Base-by-base conservation (phyloP, 768 basidiomycete species). In the Vishniacozyma victoriae region DNA sequence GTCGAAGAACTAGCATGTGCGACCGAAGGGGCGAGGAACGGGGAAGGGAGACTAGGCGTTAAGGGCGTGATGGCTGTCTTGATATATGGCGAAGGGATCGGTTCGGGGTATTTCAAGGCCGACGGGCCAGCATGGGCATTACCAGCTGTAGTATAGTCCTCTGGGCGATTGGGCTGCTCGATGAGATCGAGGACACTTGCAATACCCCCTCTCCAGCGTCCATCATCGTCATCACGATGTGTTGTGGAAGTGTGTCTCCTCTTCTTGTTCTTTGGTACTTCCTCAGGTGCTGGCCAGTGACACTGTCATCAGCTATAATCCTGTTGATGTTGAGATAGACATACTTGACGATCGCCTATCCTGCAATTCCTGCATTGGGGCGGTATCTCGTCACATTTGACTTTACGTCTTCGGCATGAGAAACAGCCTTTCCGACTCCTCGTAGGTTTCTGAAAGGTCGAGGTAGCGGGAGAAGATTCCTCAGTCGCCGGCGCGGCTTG, bases 341-440 rank as follows among this genome's bases (percentile, higher is more conserved):
- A 42, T 35, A 55, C 54, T 44, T 50, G 44, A 42, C 54, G 41
- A 3, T 24, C 29, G 35, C 50, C 50, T 29, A 50, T 55, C 22
- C 48, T 23, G 19, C 54, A 55, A 20, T 55, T 55, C 27, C 43
- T 48, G 35, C 54, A 55, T 3, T 38, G 12, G 2, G 54, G 54
- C 40, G 40, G 40, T 19, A 23, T 22, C 27, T 55, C 54, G 25
- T 55, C 46, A 35, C 54, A 55, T 27, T 55, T 55, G 22, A 55
- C 48, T 24, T 55, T 55, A 2, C 54, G 43, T 5, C 24, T 3
- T n/a, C 54, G 31, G 24, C 54, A 55, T 15, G 54, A 50, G 39
- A 55, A 35, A 44, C 54, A 55, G 5, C 54, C 54, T n/a, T 9
- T 33, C 29, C 29, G 9, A 33, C 9, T 33, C n/a, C 29, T 9